phyloP scores from a whole-genome alignment of 345 rosid genomes.

The Syzygium grande region DNA sequence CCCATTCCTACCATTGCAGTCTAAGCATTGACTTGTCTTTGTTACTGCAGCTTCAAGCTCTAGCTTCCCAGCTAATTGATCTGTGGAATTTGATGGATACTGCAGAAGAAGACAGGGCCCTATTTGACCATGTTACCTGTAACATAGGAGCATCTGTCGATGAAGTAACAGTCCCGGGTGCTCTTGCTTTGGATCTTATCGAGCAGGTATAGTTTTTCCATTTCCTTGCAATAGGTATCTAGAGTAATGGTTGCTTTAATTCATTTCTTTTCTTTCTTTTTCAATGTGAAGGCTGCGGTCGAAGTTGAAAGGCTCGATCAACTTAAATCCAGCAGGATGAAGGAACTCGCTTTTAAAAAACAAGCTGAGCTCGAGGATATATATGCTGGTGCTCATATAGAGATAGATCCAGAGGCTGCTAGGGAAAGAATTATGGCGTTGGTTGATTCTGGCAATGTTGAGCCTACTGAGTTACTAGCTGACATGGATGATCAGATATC shows the following conservation, averaged over 20 bases:
- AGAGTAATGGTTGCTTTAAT: neutral
- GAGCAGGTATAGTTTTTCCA: conserved; percentile 49
- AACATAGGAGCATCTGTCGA: conserved; percentile 78
- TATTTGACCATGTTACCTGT: conserved; percentile 86
- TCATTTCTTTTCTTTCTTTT: neutral
- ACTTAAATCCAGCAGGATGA: conserved; percentile 90
- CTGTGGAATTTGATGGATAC: conserved; percentile 99
- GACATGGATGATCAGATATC: conserved; percentile 92
- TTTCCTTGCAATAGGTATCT: neutral
- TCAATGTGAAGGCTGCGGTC: conserved; percentile 56
- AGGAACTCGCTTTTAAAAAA: conserved; percentile 90
- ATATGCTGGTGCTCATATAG: conserved; percentile 66
- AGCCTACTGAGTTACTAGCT: conserved; percentile 86
- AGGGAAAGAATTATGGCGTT: conserved; percentile 72
- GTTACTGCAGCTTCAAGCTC: conserved; percentile 78
- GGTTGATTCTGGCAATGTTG: conserved; percentile 81
- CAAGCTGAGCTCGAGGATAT: conserved; percentile 96
- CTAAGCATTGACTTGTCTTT: neutral
- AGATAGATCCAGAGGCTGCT: conserved; percentile 75
- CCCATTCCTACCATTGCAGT: neutral
- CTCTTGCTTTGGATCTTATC: conserved; percentile 84
- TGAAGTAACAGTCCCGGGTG: conserved; percentile 74
- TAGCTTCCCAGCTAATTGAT: conserved; percentile 76
- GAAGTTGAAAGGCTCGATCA: conserved; percentile 96
- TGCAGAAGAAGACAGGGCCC: conserved; percentile 63